Base-by-base conservation (phyloP, 352 stramenopile genomes). In the Phytopythium ostracodes region DNA sequence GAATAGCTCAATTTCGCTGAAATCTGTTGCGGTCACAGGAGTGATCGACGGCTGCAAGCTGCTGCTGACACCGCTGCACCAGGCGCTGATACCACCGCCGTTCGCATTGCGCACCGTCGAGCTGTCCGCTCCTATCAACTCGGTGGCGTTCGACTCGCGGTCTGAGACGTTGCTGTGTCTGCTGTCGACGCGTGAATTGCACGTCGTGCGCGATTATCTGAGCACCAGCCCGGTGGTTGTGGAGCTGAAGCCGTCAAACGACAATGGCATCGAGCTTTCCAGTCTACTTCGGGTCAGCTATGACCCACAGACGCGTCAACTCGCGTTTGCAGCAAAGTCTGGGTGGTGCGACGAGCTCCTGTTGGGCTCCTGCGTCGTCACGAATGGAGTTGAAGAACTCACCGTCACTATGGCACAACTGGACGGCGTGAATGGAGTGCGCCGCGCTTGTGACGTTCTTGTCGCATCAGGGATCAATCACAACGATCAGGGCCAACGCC, bases 51-150 rank as follows among this genome's bases (percentile, higher is more conserved):
- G 82, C 22, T 54, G 46, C 18, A 77, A 72, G 17, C 35, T 94
- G 43, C 71, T 91, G 46, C 59, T 92, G n/a, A 94, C 84, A 6
- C 84, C 82, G 11, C 64, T 91, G 36, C 76, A 87, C 50, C 73
- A 77, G 44, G 77, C 81, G 11, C 53, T 92, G 42, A 76, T 94
- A 7, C 84, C 82, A n/a, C 84, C 82, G 4, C 84, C 79, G 42
- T 84, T 88, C 49, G 77, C 79, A 20, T 61, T 88, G 25, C 68
- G 76, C 38, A 68, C 75, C 59, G 29, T 75, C 15, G 50, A 67
- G 14, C 88, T 88, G 38, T 38, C 72, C 0, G 63, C 64, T 2
- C 27, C 74, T 4, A 70, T 91, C 24, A 91, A 87, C 49, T 77
- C 78, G 0, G 62, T 89, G 22, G 71, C 63, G 4, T 92, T 94